Conservation (phyloP, 2,329 filamentous ascomycete genomes). For the Fusarium pseudoanthophilum region DNA sequence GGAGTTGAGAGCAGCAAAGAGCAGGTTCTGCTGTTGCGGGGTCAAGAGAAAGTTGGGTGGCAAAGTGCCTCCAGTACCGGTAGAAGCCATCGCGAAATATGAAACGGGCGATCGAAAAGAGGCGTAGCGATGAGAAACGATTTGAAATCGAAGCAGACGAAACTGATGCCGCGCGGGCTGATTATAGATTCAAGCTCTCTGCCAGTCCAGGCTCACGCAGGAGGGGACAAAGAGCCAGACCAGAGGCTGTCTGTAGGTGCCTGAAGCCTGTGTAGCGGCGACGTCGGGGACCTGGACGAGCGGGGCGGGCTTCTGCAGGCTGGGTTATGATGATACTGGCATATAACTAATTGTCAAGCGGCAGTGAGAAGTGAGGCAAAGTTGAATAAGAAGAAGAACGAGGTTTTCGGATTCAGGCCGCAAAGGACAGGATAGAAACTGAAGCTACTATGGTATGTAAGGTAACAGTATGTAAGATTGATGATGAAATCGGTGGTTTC, state of each 20-base stretch:
- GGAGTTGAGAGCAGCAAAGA: conserved; percentile 80
- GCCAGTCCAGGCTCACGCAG: conserved; percentile 39
- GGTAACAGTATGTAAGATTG: conserved; percentile 36
- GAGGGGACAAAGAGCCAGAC: conserved; percentile 43
- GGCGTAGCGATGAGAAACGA: conserved; percentile 3
- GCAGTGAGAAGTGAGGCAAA: conserved; percentile 10
- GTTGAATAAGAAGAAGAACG: conserved; percentile 18
- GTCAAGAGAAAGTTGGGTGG: conserved; percentile 74
- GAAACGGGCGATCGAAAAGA: conserved; percentile 2
- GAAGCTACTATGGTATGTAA: conserved; percentile 20
- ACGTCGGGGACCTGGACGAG: conserved; percentile 32
- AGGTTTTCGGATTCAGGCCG: conserved; percentile 36
- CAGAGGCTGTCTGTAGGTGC: neutral
- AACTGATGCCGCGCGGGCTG: conserved; percentile 2
- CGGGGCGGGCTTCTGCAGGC: conserved; percentile 27
- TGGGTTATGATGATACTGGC: conserved; percentile 9
- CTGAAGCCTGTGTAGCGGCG: conserved; percentile 29
- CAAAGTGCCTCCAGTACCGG: conserved; percentile 55
- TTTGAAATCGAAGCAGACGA: conserved; percentile 18
- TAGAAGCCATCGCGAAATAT: conserved; percentile 60
- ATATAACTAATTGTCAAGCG: conserved; percentile 7
- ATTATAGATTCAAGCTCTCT: conserved; percentile 44
- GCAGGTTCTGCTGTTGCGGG: conserved; percentile 78
- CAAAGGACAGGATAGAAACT: conserved; percentile 13
- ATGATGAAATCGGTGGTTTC: conserved; percentile 41